Conservation (phyloP, 1,139 yeast species). For the Candida freyschussii region DNA sequence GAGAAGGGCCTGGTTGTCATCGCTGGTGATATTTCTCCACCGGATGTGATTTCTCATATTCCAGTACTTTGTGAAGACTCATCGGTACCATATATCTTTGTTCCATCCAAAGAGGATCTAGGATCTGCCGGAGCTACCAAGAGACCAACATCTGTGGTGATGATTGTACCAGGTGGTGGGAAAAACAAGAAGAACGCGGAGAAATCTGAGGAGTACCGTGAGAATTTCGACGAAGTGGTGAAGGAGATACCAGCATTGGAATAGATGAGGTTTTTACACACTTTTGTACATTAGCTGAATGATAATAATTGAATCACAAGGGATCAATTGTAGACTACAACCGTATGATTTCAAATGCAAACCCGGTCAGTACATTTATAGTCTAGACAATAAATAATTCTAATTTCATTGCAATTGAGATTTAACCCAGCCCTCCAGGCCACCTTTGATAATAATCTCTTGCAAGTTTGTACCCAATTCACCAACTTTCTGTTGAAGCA, state of each 20-base stretch:
- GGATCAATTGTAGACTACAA: background rate
- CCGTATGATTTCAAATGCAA: too few relatives aligned
- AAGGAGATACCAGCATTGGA: conserved; percentile 58
- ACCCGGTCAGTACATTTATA: conserved; percentile 51
- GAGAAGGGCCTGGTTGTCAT: conserved; percentile 94
- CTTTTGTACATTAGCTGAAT: conserved; percentile 6
- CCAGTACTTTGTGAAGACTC: conserved; percentile 97
- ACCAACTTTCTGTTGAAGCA: conserved; percentile 84
- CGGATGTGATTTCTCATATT: conserved; percentile 93
- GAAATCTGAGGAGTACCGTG: conserved; percentile 83
- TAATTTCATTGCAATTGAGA: conserved; percentile 44
- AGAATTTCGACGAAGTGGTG: conserved; percentile 86
- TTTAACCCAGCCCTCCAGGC: conserved; percentile 97
- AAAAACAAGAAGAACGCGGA: conserved; percentile 79
- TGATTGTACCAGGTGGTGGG: conserved; percentile 96
- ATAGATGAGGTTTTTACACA: background rate
- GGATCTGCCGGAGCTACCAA: conserved; percentile 99
- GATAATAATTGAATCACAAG: background rate
- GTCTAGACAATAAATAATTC: conserved; percentile 36
- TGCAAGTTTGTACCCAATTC: conserved; percentile 93
- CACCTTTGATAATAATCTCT: conserved; percentile 95
- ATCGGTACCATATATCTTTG: conserved; percentile 83
- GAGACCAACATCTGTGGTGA: conserved; percentile 97
- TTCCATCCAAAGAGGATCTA: conserved; percentile 95
- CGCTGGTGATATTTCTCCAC: conserved; percentile 98